phyloP scores from a whole-genome alignment of 805 yeast species.

The Metschnikowia picachoensis region DNA sequence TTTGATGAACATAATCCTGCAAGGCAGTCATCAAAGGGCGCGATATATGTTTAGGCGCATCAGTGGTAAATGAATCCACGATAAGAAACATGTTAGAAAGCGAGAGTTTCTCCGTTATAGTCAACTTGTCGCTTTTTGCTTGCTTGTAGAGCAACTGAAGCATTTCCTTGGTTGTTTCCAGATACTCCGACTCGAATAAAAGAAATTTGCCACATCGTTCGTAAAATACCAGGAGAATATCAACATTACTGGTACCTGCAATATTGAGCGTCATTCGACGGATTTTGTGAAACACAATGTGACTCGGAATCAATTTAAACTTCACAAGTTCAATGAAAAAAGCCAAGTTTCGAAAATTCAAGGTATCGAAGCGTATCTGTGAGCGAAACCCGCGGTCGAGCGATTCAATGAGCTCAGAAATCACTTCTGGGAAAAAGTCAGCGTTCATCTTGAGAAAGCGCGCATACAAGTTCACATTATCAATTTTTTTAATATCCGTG shows the following conservation, averaged over 20 bases:
- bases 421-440: conserved; percentile 45
- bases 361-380: conserved; percentile 49
- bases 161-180: conserved; percentile 59
- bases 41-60: conserved; percentile 1
- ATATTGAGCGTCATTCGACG: conserved; percentile 52
- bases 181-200: conserved; percentile 52
- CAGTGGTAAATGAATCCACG: conserved; percentile 42
- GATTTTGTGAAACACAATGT: conserved; percentile 69
- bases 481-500: conserved; percentile 41
- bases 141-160: conserved; percentile 50
- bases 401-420: conserved; percentile 47
- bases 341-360: conserved; percentile 52
- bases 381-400: conserved; percentile 60
- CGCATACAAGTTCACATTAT: conserved; percentile 49
- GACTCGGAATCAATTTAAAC: conserved; percentile 69
- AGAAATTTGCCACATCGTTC: conserved; percentile 71
- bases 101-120: conserved; percentile 53
- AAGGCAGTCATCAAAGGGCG: conserved; percentile 1
- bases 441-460: conserved; percentile 66
- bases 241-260: conserved; percentile 57
- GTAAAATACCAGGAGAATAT: conserved; percentile 62
- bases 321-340: conserved; percentile 75
- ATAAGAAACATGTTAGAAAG: conserved; percentile 52
- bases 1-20: conserved; percentile 15
- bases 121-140: conserved; percentile 46